A percentile compares a stretch with the other conserved stretches of the same genome.
Conservation (phyloP, 1,284 basidiomycete species). For the Heterobasidion annosum region DNA sequence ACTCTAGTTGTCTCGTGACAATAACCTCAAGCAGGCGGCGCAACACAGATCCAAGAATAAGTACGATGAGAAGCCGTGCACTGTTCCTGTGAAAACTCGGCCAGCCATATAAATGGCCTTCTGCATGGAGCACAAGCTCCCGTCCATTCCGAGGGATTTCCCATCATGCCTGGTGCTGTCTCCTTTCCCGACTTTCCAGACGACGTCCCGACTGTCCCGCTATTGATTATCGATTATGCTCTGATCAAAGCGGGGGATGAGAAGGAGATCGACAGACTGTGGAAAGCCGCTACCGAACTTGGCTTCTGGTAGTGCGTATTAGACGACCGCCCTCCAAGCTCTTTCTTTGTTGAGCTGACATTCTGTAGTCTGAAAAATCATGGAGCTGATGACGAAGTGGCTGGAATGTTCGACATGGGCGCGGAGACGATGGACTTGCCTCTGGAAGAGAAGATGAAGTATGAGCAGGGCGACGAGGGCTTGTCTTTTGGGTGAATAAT, state of each 20-base stretch:
- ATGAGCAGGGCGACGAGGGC: conserved; percentile 26
- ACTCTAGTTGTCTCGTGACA: too few relatives aligned
- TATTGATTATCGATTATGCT: conserved; percentile 1
- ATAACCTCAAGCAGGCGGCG: too few relatives aligned
- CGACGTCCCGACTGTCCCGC: conserved; percentile 1
- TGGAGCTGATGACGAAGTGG: conserved; percentile 20
- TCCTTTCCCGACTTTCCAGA: background rate
- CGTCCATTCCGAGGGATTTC: too few relatives aligned
- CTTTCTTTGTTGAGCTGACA: background rate
- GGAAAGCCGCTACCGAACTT: conserved; percentile 1
- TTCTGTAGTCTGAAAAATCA: conserved; percentile 16
- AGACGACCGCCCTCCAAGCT: background rate
- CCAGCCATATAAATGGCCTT: too few relatives aligned
- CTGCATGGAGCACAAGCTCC: too few relatives aligned
- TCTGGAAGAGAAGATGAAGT: conserved; percentile 25
- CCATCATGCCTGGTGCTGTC: background rate
- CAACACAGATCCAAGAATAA: too few relatives aligned
- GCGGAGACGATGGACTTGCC: conserved; percentile 23
- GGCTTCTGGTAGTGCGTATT: conserved; percentile 1
- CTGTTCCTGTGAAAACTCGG: too few relatives aligned
- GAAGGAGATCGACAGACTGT: conserved; percentile 1
- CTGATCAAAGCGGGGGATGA: background rate
- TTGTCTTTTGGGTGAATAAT: conserved; percentile 20
- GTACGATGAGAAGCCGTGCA: too few relatives aligned
- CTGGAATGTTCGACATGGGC: conserved; percentile 26